phyloP scores from a whole-genome alignment of 2,329 filamentous ascomycete species.

The Cytospora schulzeri region DNA sequence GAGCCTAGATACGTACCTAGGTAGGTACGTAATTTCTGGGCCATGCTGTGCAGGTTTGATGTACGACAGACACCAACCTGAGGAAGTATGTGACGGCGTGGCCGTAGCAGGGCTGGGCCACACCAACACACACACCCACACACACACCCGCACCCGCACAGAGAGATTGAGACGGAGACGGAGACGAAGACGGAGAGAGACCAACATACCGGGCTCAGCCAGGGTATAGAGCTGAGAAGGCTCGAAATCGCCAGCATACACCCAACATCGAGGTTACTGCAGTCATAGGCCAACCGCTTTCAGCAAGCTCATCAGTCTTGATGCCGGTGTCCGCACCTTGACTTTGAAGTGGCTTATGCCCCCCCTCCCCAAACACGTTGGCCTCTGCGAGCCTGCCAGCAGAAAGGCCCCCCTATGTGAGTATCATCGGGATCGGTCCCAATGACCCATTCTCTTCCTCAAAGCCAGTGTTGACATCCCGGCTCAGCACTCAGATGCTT shows the following conservation, averaged over 20 bases:
- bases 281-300: background rate
- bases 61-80: background rate
- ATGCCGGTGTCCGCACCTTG: background rate
- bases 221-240: background rate
- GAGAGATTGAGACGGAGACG: background rate
- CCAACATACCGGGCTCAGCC: background rate
- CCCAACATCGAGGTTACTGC: background rate
- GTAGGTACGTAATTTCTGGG: background rate
- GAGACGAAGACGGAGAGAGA: background rate
- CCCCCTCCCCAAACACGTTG: background rate
- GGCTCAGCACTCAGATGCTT: background rate
- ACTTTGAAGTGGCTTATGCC: too few species aligned
- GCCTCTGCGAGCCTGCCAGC: background rate
- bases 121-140: background rate
- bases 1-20: background rate
- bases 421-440: background rate
- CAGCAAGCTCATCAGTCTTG: background rate
- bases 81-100: too few species aligned
- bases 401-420: background rate
- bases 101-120: background rate
- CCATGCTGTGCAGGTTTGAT: background rate
- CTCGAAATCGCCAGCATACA: too few species aligned
- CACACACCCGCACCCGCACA: too few species aligned
- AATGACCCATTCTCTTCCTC: background rate
- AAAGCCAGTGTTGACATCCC: background rate